phyloP scores from a whole-genome alignment of 352 stramenopile species.

The Discostella stelligera region DNA sequence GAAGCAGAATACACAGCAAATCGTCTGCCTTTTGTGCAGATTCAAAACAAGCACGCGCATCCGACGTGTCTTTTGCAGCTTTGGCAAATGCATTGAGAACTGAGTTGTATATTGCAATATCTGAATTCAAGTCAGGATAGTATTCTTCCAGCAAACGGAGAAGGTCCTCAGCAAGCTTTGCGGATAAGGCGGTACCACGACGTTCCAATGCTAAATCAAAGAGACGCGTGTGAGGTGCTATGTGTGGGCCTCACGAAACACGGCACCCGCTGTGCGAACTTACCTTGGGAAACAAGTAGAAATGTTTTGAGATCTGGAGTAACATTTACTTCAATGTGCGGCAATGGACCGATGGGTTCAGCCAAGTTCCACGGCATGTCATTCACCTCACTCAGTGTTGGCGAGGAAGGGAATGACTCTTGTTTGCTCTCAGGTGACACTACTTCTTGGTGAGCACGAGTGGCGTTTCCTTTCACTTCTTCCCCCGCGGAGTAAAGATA shows the following conservation, averaged over 20 bases:
- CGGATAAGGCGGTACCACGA: constrained; percentile 18
- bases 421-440: not conserved
- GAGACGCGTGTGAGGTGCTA: no score
- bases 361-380: not conserved
- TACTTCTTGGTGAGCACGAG: constrained; percentile 4
- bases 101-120: constrained; percentile 45
- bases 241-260: not conserved
- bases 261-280: not conserved
- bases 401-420: not conserved
- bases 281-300: constrained; percentile 38
- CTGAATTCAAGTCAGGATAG: constrained; percentile 32
- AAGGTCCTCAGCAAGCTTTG: constrained; percentile 35
- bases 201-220: constrained; percentile 30
- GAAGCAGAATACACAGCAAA: constrained; percentile 24
- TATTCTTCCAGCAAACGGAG: constrained; percentile 39
- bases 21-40: constrained; percentile 28
- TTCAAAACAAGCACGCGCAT: constrained; percentile 15
- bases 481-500: constrained; percentile 8
- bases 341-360: constrained; percentile 31
- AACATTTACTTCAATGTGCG: constrained; percentile 38
- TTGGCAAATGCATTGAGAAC: constrained; percentile 44
- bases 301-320: constrained; percentile 44
- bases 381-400: constrained; percentile 9
- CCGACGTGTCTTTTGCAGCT: constrained; percentile 26
- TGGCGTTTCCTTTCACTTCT: not conserved